Base-by-base conservation (phyloP, 1,284 basidiomycete genomes). In the Peniophora sp. region DNA sequence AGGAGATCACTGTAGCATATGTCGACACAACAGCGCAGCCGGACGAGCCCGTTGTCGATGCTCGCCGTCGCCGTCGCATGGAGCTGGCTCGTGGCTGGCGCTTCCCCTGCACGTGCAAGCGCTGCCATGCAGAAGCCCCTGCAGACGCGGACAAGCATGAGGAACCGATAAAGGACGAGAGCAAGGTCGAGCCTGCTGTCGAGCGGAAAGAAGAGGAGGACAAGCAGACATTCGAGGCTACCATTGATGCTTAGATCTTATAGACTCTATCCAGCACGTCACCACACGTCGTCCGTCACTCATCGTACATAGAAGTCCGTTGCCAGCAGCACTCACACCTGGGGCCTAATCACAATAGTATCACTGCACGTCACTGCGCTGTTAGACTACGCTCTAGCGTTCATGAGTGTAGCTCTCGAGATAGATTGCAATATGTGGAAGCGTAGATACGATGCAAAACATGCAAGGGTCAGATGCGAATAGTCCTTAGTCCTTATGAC, bases 71-170 rank as follows among this genome's bases (percentile, higher is more conserved):
- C 47, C 72, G 88, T 54, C 76, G 88, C 23, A 70, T 74, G 57
- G 85, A 88, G 65, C 74, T 91, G 37, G 85, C 78, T n/a, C 73
- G 82, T 42, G 88, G 88, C 35, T 91, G 88, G 88, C 73, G 75
- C 54, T 88, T 91, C 62, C 79, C 83, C 22, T 91, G 88, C 62
- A 65, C 70, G 47, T 91, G 88, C 62, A 63, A 71, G 48, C 75
- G 78, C 44, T 91, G 88, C 62, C 57, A 66, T 42, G 68, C 69
- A 49, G 88, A 91, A 62, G 72, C 62, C 3, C 35, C 53, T 3
- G 24, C 34, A 14, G 48, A 54, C 10, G 59, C 60, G 23, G 65
- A 65, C 23, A 46, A 55, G 44, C n/a, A n/a, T n/a, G 66, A 66
- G 17, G 44, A 46, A 8, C 70, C 74, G n/a, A 62, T 68, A 57